These are phyloP conservation scores for Russula brevipes DNA, from an alignment of 768 basidiomycete genomes.

Conservation along the genomic window DNA sequence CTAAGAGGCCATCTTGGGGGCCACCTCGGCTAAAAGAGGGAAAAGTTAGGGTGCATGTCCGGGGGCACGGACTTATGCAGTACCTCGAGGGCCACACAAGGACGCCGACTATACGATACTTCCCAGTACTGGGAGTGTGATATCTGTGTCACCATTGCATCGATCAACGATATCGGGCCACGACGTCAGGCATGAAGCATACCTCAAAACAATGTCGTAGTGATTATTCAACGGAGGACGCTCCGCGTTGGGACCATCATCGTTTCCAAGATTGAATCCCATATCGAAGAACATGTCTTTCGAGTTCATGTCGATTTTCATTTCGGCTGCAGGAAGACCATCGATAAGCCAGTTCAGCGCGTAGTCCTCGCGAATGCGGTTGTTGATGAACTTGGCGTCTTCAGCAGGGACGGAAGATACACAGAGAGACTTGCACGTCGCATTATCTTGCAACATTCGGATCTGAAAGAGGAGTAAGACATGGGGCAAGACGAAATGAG, in stretches of 20 bases:
- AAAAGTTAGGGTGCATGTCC: background rate
- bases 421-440: constrained; percentile 76
- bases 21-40: constrained; percentile 54
- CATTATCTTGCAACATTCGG: constrained; percentile 71
- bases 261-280: constrained; percentile 85
- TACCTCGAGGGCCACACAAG: constrained; percentile 71
- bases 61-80: background rate
- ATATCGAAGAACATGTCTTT: constrained; percentile 89
- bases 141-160: constrained; percentile 48
- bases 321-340: constrained; percentile 89
- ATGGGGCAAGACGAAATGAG: constrained; percentile 3
- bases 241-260: constrained; percentile 54
- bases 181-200: constrained; percentile 20
- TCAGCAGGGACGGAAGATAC: constrained; percentile 51
- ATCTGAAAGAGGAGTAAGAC: constrained; percentile 43
- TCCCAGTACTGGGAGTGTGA: constrained; percentile 60
- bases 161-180: background rate
- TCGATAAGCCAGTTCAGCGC: constrained; percentile 94
- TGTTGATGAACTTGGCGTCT: constrained; percentile 86
- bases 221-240: constrained; percentile 84
- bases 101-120: constrained; percentile 89
- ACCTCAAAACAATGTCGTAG: constrained; percentile 82
- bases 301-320: constrained; percentile 75
- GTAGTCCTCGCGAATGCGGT: constrained; percentile 87
- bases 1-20: constrained; percentile 43